Percentiles rank a stretch among this genome's conserved stretches.
Conservation (phyloP, 1,284 basidiomycete genomes). For the Malassezia yamatoensis region DNA sequence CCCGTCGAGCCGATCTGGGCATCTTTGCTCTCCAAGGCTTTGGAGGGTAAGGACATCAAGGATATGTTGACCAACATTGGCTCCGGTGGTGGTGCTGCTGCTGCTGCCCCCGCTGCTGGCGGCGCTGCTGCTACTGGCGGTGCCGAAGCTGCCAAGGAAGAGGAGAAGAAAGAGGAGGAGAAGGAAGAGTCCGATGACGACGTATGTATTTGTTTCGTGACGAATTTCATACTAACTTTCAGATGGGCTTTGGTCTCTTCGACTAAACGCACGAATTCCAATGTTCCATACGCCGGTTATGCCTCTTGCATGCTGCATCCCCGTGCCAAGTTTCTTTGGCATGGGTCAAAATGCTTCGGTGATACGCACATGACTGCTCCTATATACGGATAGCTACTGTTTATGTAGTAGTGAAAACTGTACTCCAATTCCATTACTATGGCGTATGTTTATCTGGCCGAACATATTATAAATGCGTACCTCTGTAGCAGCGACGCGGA, state of each 20-base stretch:
- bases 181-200: slow-evolving; percentile 45
- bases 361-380: slow-evolving; percentile 1
- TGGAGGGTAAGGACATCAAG: slow-evolving; percentile 95
- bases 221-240: neutral
- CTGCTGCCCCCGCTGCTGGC: slow-evolving; percentile 51
- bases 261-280: slow-evolving; percentile 12
- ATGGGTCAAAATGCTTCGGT: neutral
- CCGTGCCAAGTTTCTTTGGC: too few species aligned
- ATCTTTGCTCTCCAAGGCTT: slow-evolving; percentile 84
- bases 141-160: slow-evolving; percentile 68
- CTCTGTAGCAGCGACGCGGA: neutral
- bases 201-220: neutral
- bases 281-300: too few species aligned
- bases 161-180: slow-evolving; percentile 57
- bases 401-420: slow-evolving; percentile 19
- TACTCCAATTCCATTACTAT: slow-evolving; percentile 15
- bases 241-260: slow-evolving; percentile 21
- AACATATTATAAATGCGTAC: neutral
- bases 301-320: too few species aligned
- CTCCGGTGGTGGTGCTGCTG: slow-evolving; percentile 59
- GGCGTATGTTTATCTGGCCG: neutral
- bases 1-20: slow-evolving; percentile 98
- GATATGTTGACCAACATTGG: slow-evolving; percentile 85
- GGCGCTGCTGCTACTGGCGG: slow-evolving; percentile 55
- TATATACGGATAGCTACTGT: slow-evolving; percentile 1